Base-by-base conservation (phyloP, 2,329 filamentous ascomycete genomes). In the Fusarium sulawesiense region DNA sequence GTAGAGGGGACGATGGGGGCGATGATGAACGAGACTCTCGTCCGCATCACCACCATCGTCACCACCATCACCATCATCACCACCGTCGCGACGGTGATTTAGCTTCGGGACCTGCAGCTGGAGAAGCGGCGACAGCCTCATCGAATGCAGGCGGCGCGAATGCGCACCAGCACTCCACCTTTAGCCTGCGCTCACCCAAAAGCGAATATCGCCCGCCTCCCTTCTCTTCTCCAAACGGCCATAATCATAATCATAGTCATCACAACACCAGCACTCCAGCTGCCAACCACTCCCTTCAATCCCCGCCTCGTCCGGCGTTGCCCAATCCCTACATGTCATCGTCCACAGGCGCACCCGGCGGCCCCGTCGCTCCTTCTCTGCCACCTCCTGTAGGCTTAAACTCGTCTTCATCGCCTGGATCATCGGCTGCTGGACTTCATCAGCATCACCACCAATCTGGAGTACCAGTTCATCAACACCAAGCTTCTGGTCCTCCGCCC, bases 111-210 rank as follows among this genome's bases (percentile, higher is more conserved):
- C 49, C 63, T 63, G 67, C 51, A 53, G 57, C 49, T 54, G 72
- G 60, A 34, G 68, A 72, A 62, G 53, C 66, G 56, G 66, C 68
- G 59, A 72, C 72, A 54, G 56, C 65, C 60, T 60, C 70, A 69
- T 72, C 70, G 40, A 70, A 69, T 49, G 59, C 59, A 54, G 66
- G 55, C 75, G 68, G 55, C 75, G 69, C 76, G 75, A 73, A 69
- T 74, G 71, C 75, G 72, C 78, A 80, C 70, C 80, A 79, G 68
- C 83, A 82, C 74, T 80, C 82, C 63, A 77, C 77, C 78, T 85
- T 86, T 77, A 83, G 78, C 76, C 78, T 86, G 77, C 82, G 84
- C 76, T 86, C 85, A 64, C 84, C 84, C 67, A 83, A 83, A 50
- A 66, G 80, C 70, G 82, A 84, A 69, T 83, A 80, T 56, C 78